Conservation (phyloP, 2,329 filamentous ascomycete species). For the Verticillium dahliae region DNA sequence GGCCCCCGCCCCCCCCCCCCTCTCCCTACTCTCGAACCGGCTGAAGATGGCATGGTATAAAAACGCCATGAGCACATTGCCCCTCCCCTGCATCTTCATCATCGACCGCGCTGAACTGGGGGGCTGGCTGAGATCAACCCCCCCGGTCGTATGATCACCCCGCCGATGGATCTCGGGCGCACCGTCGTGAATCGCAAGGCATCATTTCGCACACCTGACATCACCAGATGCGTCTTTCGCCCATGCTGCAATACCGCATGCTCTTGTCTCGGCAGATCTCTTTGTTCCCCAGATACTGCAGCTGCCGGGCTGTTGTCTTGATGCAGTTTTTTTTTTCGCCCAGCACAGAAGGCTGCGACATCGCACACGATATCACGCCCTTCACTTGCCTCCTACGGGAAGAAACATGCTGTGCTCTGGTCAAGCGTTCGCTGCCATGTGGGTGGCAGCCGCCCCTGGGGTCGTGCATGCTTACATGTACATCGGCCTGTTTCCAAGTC, state of each 20-base stretch:
- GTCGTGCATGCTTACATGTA: neutral
- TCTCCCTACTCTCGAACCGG: neutral
- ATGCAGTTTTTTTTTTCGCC: neutral
- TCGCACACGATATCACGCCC: no score
- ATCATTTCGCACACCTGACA: neutral
- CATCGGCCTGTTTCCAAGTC: neutral
- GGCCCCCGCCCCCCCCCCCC: neutral
- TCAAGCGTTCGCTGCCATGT: neutral
- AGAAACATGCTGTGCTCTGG: neutral
- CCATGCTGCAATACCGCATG: neutral
- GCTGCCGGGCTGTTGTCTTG: neutral
- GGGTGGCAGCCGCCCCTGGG: neutral
- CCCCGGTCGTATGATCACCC: neutral
- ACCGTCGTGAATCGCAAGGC: neutral
- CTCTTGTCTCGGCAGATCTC: neutral
- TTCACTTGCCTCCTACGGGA: no score
- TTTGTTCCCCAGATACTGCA: neutral
- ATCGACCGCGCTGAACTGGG: neutral
- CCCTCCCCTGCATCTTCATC: neutral
- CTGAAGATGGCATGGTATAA: neutral
- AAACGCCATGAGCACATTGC: neutral
- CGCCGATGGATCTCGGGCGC: neutral
- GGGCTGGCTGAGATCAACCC: neutral
- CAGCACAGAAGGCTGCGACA: neutral
- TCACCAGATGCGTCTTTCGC: neutral